Base-by-base conservation (phyloP, 2,329 filamentous ascomycete genomes). In the Ceratocystis huliohia region DNA sequence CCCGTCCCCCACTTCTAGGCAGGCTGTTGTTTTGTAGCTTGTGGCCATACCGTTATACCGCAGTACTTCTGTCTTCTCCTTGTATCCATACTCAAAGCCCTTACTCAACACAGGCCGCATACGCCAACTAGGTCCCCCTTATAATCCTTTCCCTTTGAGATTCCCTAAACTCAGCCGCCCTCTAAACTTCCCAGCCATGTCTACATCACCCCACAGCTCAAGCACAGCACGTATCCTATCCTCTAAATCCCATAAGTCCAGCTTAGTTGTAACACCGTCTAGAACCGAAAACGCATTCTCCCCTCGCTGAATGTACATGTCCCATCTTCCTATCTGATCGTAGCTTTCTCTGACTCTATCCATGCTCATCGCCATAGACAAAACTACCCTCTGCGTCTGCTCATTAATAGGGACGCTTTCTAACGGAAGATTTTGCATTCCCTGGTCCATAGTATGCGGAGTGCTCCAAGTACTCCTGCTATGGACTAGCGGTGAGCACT, bases 401-500 rank as follows among this genome's bases (percentile, higher is more conserved):
- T 70, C 61, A 3, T 64, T 50, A 30, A 13, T 63, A 22, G 73
- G 68, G n/a, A 71, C 70, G 30, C 57, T 70, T 67, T 73, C 73
- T 6, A 74, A 66, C 7, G 72, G 71, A 44, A 73, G 68, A 45
- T 46, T 25, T 8, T 44, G 64, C 22, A 61, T 61, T 13, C 37
- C 37, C 28, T 56, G 56, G 44, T 41, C 61, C 44, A 22, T 30
- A 22, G 50, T 25, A 59, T 41, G 41, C 4, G 41, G 48, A 3
- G 37, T 13, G 13, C 48, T 20, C 17, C 15, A 37, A 7, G 28
- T n/a, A 30, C 53, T 33, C 8, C 53, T 25, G 15, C 28, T 25
- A 25, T 25, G 53, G 15, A 33, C 17, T 59, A 25, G n/a, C 13
- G 53, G 53, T 8, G 53, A 59, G 28, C 15, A 57, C 17, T 57